Percentiles rank a stretch among this genome's conserved stretches.
These are phyloP conservation scores for Clavulina sp. DNA, from an alignment of 768 basidiomycete genomes.

Conservation along the genomic window DNA sequence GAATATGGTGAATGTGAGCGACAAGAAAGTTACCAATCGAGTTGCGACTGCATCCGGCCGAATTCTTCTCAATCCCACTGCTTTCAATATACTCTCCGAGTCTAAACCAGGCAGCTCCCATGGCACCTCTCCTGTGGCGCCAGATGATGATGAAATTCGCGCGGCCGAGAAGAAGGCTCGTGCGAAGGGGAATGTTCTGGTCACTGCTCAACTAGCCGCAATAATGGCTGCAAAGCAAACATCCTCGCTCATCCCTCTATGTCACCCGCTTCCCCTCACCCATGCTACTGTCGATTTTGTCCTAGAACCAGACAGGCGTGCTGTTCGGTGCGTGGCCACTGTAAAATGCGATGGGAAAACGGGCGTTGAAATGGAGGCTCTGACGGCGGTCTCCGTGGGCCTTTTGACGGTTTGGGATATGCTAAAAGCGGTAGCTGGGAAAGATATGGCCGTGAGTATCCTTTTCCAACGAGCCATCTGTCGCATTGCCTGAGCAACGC, in stretches of 20 bases:
- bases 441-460: conserved; percentile 57
- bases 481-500: neutral
- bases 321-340: conserved; percentile 45
- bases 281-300: conserved; percentile 47
- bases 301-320: conserved; percentile 26
- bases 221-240: conserved; percentile 82
- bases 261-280: conserved; percentile 64
- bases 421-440: conserved; percentile 81
- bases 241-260: conserved; percentile 67
- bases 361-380: conserved; percentile 86
- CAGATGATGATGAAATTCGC: neutral
- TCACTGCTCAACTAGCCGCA: conserved; percentile 66
- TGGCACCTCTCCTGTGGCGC: neutral
- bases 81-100: conserved; percentile 44
- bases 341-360: conserved; percentile 67
- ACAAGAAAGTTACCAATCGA: conserved; percentile 43
- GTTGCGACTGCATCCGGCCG: conserved; percentile 58
- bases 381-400: conserved; percentile 65
- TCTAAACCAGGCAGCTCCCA: conserved; percentile 17
- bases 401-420: conserved; percentile 84
- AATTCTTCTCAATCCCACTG: conserved; percentile 46
- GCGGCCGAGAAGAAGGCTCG: conserved; percentile 26
- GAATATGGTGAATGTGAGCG: conserved; percentile 66
- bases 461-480: neutral
- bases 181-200: conserved; percentile 52